Evolutionary conservation across 202 grass and related monocot genomes (phyloP), one percentile per base, ranked within the genome.

Genomic region (Sporobolus alterniflorus): DNA sequence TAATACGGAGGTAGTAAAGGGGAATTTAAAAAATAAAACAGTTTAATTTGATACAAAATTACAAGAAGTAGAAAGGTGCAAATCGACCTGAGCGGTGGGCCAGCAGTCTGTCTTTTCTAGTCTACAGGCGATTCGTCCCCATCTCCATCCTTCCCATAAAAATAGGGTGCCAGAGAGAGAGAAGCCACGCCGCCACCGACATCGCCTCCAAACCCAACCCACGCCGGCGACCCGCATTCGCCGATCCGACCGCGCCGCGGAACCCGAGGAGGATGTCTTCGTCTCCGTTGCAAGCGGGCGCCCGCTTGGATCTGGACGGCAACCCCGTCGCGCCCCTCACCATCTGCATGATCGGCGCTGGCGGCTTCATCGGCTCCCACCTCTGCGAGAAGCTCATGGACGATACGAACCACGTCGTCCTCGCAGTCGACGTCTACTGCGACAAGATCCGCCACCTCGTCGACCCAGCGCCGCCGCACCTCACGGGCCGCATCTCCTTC

Each of bases 381-480:
- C 92, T 95, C 46, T 95, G 92, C 90, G 95, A 98, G 89, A 98
- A 98, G 88, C 88, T 98, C 74, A 91, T 98, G 88, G 88, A 75
- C 48, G 95, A 98, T 79, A 98, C 95, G 6, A 10, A 7, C 2
- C 95, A 98, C 89, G 70, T 69, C 36, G 85, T 98, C 73, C 76
- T 93, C 62, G 90, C 92, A 36, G 85, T 98, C 67, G 95, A 98
- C 81, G 92, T 98, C 49, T 98, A 98, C 89, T 91, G 88, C 79
- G 96, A 98, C 90, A 98, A 98, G 92, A 98, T 98, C 84, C 94
- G 90, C 68, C 96, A 98, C 89, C 85, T 98, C 75, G 86, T 98
- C 51, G 92, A 95, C 54, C 95, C 92, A 3, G 18, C 83, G 22
- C 88, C 88, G 59, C 80, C 76, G 16, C 84, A 85, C 54, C 88